These are phyloP conservation scores for Sistotremastrum niveocremeum DNA, from an alignment of 768 basidiomycete species.

Conservation along the genomic window DNA sequence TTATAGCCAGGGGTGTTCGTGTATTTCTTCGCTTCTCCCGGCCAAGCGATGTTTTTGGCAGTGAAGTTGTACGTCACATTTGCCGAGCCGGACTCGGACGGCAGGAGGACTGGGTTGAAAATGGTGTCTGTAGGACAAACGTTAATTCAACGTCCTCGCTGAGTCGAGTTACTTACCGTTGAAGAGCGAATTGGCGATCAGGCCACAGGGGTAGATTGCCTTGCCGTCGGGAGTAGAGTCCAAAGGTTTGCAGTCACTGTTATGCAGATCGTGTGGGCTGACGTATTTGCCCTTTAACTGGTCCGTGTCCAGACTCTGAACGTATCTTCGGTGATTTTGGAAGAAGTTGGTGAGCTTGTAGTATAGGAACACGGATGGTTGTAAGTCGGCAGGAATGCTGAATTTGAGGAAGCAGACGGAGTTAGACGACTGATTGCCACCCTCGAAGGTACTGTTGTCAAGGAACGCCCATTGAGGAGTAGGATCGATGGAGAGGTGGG, in stretches of 20 bases:
- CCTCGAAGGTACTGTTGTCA: conserved; percentile 28
- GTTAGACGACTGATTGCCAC: conserved; percentile 29
- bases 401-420: conserved; percentile 72
- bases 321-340: conserved; percentile 97
- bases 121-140: conserved; percentile 53
- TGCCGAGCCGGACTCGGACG: conserved; percentile 30
- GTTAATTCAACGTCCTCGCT: not conserved
- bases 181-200: conserved; percentile 95
- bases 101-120: conserved; percentile 43
- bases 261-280: conserved; percentile 32
- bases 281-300: conserved; percentile 72
- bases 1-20: conserved; percentile 45
- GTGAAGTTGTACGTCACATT: conserved; percentile 58
- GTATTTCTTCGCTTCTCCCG: conserved; percentile 89
- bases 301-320: conserved; percentile 73
- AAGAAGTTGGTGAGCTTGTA: conserved; percentile 95
- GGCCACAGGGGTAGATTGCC: conserved; percentile 84
- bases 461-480: conserved; percentile 67
- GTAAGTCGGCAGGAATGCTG: conserved; percentile 64
- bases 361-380: conserved; percentile 73
- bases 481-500: conserved; percentile 27
- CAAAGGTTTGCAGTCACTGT: conserved; percentile 82
- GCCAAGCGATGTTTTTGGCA: conserved; percentile 82
- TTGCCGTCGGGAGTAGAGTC: conserved; percentile 34
- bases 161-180: conserved; percentile 47